phyloP scores from a whole-genome alignment of 139 green algal genomes.

The Dunaliella primolecta region DNA sequence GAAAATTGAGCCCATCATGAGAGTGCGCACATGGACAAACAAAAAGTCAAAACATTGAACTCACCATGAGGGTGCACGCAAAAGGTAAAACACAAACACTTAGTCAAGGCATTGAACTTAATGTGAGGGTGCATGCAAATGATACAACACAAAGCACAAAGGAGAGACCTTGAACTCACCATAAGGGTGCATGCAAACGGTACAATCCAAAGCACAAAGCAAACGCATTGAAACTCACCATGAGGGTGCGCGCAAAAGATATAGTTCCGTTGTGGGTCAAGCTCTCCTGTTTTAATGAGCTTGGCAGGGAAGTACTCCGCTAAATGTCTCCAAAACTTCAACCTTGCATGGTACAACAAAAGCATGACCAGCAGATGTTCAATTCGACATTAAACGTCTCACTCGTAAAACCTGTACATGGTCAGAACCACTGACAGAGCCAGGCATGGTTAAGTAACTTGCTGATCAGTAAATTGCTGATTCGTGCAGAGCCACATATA shows the following conservation, averaged over 20 bases:
- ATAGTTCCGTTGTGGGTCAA: slow-evolving; percentile 52
- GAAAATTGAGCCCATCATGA: not conserved
- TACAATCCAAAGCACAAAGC: not conserved
- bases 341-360: slow-evolving; percentile 12
- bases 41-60: not conserved
- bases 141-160: too few relatives aligned
- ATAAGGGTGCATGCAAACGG: slow-evolving; percentile 25
- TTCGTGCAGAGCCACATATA: too few relatives aligned
- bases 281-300: slow-evolving; percentile 50
- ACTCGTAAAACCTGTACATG: too few relatives aligned
- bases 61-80: slow-evolving; percentile 46
- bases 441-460: too few relatives aligned
- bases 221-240: slow-evolving; percentile 21
- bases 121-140: not conserved
- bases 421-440: too few relatives aligned
- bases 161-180: too few relatives aligned
- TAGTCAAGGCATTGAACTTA: too few relatives aligned
- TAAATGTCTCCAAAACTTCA: slow-evolving; percentile 41
- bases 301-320: slow-evolving; percentile 49
- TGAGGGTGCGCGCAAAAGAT: slow-evolving; percentile 54
- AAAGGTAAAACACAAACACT: too few relatives aligned
- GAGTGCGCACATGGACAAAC: not conserved
- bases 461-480: too few relatives aligned
- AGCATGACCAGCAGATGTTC: not conserved
- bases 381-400: too few relatives aligned